Conservation (phyloP, 2,329 filamentous ascomycete species). For the Kalmusia sp. region DNA sequence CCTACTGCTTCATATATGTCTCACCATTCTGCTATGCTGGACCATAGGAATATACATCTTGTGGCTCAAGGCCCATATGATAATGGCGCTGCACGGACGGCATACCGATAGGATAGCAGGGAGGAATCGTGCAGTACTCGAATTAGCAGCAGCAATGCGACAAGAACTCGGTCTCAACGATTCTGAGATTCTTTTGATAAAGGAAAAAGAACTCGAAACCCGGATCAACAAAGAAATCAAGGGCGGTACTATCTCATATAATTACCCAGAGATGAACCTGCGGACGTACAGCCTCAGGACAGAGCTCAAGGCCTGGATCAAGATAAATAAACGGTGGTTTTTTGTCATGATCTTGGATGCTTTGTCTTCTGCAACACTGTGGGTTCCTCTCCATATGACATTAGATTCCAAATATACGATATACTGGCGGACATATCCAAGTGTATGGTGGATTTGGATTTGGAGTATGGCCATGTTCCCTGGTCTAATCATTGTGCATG, state of each 20-base stretch:
- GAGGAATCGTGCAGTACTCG: constrained; percentile 23
- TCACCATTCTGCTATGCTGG: constrained; percentile 20
- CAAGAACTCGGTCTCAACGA: constrained; percentile 8
- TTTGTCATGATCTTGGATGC: background rate
- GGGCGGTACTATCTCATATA: constrained; percentile 24
- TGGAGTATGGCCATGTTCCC: too few relatives aligned
- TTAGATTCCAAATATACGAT: too few relatives aligned
- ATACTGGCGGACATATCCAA: too few relatives aligned
- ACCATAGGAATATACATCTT: constrained; percentile 18
- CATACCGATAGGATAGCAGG: constrained; percentile 11
- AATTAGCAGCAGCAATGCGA: constrained; percentile 24
- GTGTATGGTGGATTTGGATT: too few relatives aligned
- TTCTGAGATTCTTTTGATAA: background rate
- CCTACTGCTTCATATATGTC: constrained; percentile 20
- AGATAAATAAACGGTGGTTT: background rate
- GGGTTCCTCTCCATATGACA: too few relatives aligned
- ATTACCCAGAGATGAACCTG: background rate
- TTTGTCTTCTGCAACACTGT: too few relatives aligned
- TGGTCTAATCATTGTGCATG: too few relatives aligned
- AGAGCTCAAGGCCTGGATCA: constrained; percentile 1
- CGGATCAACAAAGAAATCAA: constrained; percentile 5
- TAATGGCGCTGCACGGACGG: constrained; percentile 1
- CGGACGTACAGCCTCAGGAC: background rate
- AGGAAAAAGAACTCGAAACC: background rate
- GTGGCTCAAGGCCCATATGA: constrained; percentile 14